Conservation (phyloP, 768 basidiomycete genomes). For the Terana coerulea region DNA sequence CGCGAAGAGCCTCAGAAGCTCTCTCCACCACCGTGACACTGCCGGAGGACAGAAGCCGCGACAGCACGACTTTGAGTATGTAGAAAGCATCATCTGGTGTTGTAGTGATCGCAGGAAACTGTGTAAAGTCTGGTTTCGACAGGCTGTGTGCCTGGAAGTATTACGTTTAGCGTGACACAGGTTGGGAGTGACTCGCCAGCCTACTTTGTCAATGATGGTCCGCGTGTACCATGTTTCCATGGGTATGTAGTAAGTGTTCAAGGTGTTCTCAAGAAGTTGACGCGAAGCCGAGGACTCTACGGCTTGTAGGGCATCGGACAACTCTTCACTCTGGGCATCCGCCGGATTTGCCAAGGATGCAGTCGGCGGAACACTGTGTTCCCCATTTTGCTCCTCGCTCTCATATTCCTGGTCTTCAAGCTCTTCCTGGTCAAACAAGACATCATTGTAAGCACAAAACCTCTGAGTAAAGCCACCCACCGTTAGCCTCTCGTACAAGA, state of each 20-base stretch:
- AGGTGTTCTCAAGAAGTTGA: slow-evolving; percentile 58
- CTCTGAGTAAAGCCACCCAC: slow-evolving; percentile 32
- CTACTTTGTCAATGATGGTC: slow-evolving; percentile 82
- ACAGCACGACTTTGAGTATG: slow-evolving; percentile 81
- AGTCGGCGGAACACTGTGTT: neutral
- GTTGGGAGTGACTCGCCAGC: too few relatives aligned
- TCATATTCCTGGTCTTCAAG: neutral
- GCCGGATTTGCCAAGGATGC: too few relatives aligned
- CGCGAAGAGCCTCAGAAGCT: slow-evolving; percentile 60
- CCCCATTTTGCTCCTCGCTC: neutral
- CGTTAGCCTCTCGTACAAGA: slow-evolving; percentile 69
- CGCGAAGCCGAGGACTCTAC: slow-evolving; percentile 54
- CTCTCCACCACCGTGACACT: slow-evolving; percentile 54
- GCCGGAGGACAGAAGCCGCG: slow-evolving; percentile 76
- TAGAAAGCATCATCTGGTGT: slow-evolving; percentile 96
- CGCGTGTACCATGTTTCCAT: slow-evolving; percentile 92
- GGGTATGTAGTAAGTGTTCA: slow-evolving; percentile 77
- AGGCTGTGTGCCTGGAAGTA: slow-evolving; percentile 75
- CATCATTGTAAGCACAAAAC: too few relatives aligned
- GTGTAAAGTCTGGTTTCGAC: slow-evolving; percentile 67
- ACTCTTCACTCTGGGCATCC: neutral
- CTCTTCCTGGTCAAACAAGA: neutral
- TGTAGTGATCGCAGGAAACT: slow-evolving; percentile 63
- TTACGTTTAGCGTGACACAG: too few relatives aligned
- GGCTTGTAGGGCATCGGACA: slow-evolving; percentile 19